These are phyloP conservation scores for Tricholoma saponaceum DNA, from an alignment of 768 basidiomycete genomes.

Conservation along the genomic window DNA sequence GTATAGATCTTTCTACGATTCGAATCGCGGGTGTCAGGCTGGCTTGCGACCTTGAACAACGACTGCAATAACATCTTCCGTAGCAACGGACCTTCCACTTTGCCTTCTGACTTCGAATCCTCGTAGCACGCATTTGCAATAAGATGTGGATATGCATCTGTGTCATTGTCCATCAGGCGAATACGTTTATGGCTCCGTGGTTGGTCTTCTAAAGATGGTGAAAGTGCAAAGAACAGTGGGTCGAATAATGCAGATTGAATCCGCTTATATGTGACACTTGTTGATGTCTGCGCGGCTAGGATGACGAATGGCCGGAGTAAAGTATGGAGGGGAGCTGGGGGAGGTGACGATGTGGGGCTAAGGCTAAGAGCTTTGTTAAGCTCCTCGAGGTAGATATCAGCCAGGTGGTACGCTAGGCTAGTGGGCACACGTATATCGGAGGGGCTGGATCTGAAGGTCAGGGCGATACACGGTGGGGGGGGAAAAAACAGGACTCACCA, in stretches of 20 bases:
- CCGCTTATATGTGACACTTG: constrained; percentile 66
- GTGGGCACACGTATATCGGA: constrained; percentile 69
- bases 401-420: constrained; percentile 79
- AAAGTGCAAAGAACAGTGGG: constrained; percentile 62
- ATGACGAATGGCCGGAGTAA: constrained; percentile 67
- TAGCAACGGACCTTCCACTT: constrained; percentile 31
- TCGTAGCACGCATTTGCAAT: constrained; percentile 51
- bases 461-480: neutral
- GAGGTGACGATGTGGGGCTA: constrained; percentile 43
- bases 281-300: constrained; percentile 66
- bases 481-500: constrained; percentile 46
- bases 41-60: constrained; percentile 73
- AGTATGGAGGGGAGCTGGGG: constrained; percentile 29
- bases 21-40: constrained; percentile 67
- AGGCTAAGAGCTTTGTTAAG: constrained; percentile 61
- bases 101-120: constrained; percentile 35
- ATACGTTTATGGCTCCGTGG: constrained; percentile 41
- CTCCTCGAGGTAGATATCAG: constrained; percentile 89
- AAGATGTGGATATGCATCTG: constrained; percentile 37
- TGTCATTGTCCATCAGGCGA: constrained; percentile 28
- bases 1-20: constrained; percentile 83
- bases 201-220: constrained; percentile 33
- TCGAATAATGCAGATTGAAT: constrained; percentile 63
- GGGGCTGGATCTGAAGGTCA: constrained; percentile 40
- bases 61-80: constrained; percentile 53